Evolutionary conservation across 768 basidiomycete genomes (phyloP).

Genomic region (Tylopilus rubrobrunneus): DNA sequence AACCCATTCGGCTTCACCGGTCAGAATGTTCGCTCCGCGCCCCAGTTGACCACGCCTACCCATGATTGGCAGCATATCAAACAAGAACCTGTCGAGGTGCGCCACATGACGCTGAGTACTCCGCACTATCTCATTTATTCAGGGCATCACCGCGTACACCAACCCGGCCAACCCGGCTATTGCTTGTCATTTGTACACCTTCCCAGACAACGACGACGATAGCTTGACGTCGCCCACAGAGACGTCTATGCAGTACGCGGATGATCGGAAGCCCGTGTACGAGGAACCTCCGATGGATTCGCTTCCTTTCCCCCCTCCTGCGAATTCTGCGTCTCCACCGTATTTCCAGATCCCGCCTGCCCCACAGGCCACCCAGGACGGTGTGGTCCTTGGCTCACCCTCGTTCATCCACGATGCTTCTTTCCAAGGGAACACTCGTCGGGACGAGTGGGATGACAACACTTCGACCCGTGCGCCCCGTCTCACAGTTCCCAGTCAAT

Average conservation of each 20-base stretch:
- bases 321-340: conserved; percentile 15
- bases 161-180: conserved; percentile 11
- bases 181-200: conserved; percentile 15
- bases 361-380: conserved; percentile 14
- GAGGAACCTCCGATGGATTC: conserved; percentile 31
- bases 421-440: conserved; percentile 1
- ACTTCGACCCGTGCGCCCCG: neutral
- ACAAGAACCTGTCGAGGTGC: conserved; percentile 26
- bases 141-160: conserved; percentile 9
- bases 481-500: conserved; percentile 9
- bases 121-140: conserved; percentile 7
- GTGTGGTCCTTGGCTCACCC: conserved; percentile 9
- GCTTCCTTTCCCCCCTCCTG: conserved; percentile 28
- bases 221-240: conserved; percentile 1
- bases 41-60: neutral
- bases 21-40: neutral
- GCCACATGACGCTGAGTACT: neutral
- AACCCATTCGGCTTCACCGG: conserved; percentile 20
- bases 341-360: conserved; percentile 16
- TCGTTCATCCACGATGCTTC: conserved; percentile 11
- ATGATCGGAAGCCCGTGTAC: conserved; percentile 13
- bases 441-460: conserved; percentile 24
- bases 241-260: conserved; percentile 6
- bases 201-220: conserved; percentile 14
- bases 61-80: conserved; percentile 24